Evolutionary conservation across 2,329 filamentous ascomycete genomes (phyloP), one percentile per base, ranked within the genome.

Genomic region (Hirsutella minnesotensis): DNA sequence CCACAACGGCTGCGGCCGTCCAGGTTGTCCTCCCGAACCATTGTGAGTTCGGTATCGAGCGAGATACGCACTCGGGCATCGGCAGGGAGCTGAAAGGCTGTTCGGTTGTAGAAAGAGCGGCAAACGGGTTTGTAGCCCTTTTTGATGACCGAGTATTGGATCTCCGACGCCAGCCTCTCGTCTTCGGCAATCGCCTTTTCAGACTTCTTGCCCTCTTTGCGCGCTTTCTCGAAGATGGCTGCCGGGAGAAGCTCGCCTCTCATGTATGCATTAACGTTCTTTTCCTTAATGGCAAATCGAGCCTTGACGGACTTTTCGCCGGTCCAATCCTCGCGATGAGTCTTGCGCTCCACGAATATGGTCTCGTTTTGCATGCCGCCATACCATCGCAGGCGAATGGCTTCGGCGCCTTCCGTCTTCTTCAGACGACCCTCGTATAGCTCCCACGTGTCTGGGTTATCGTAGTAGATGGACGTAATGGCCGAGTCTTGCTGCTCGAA

Each of bases 231-330:
- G 49, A 98, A 96, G n/a, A 94, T 78, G 46, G 86, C 81, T 31
- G 83, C 79, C 1, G 92, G 89, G 2, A 88, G 86, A 57, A 94
- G 73, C 53, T 88, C 80, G 43, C 92, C 92, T 40, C 74, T 73
- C 63, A 98, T 69, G 60, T 89, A 98, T 13, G 86, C 75, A 57
- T 96, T 96, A 57, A 98, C 83, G 49, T 95, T 86, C 73, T 98
- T 98, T 68, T 98, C 92, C 69, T 98, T 96, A 50, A 92, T 73
- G 9, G 85, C 75, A 58, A 98, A 98, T 36, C 92, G 84, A 36
- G 92, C 90, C 69, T 98, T 98, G 66, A 98, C 92, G 2, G 90
- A 96, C 67, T 96, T 95, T 62, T 98, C 92, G 45, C 92, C 92
- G 0, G 92, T 98, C 92, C 92, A 98, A 62, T 98, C 92, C 63